Conservation (phyloP, 345 rosid species). For the Noccaea bulbosa region DNA sequence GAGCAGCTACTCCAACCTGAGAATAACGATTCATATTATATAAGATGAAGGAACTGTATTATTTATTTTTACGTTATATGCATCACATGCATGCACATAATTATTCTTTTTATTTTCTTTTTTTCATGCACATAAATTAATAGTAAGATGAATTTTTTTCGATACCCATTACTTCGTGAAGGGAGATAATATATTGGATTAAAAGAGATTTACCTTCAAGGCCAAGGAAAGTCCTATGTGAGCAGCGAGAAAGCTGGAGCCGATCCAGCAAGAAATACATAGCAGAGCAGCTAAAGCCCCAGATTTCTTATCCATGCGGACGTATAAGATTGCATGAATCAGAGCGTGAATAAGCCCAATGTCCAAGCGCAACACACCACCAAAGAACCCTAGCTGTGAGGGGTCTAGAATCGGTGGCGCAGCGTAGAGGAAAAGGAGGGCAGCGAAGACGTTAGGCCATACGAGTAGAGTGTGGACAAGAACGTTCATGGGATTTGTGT, state of each 20-base stretch:
- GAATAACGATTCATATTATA: not conserved
- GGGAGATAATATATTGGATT: too few relatives aligned
- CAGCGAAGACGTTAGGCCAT: constrained; percentile 76
- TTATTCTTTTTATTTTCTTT: too few relatives aligned
- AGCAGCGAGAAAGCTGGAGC: constrained; percentile 57
- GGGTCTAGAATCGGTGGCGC: constrained; percentile 53
- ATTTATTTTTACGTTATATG: too few relatives aligned
- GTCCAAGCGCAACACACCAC: constrained; percentile 54
- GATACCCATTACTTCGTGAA: not conserved
- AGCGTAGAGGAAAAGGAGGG: constrained; percentile 64
- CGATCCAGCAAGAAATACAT: constrained; percentile 74
- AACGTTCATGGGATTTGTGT: constrained; percentile 66
- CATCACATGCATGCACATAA: too few relatives aligned
- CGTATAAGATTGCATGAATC: constrained; percentile 58
- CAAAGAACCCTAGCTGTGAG: constrained; percentile 43
- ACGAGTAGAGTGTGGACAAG: constrained; percentile 69
- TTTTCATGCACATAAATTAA: not conserved
- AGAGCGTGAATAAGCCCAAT: constrained; percentile 59
- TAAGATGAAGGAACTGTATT: too few relatives aligned
- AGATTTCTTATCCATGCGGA: constrained; percentile 67
- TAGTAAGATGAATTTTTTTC: not conserved
- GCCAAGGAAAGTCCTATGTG: constrained; percentile 59
- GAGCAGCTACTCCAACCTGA: constrained; percentile 75
- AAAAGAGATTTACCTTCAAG: constrained; percentile 53
- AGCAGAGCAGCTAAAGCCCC: constrained; percentile 77